phyloP scores from a whole-genome alignment of 2,329 filamentous ascomycete species.

The Xylaria hypoxylon region DNA sequence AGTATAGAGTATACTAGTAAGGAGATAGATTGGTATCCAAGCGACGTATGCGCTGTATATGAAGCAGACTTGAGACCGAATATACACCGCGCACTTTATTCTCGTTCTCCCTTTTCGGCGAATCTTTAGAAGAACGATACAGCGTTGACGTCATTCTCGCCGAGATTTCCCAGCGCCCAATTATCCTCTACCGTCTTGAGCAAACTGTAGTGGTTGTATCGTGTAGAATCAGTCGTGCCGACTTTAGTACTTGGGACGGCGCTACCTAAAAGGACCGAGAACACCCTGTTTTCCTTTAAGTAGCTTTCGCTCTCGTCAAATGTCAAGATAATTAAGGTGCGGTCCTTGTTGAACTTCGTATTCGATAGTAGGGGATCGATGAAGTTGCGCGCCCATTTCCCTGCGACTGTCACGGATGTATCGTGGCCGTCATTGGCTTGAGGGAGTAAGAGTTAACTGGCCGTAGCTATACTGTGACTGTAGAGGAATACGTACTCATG shows the following conservation, averaged over 20 bases:
- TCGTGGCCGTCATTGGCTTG: conserved; percentile 49
- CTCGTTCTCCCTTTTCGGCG: background rate
- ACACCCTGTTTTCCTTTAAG: conserved; percentile 43
- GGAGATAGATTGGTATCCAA: conserved; percentile 2
- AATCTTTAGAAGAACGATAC: conserved; percentile 32
- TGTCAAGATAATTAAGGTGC: conserved; percentile 48
- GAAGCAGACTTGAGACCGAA: conserved; percentile 24
- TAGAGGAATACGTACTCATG: conserved; percentile 51
- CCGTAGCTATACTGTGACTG: background rate
- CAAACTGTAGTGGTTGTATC: conserved; percentile 48
- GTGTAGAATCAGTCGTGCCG: conserved; percentile 44
- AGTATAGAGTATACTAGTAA: background rate
- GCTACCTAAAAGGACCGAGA: conserved; percentile 45
- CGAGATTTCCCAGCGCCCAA: conserved; percentile 46
- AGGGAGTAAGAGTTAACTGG: conserved; percentile 9
- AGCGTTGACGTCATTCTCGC: conserved; percentile 41
- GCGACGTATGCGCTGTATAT: conserved; percentile 21
- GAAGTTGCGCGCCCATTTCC: conserved; percentile 47
- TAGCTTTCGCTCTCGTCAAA: conserved; percentile 49
- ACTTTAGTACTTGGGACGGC: conserved; percentile 42
- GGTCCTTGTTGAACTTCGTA: conserved; percentile 53
- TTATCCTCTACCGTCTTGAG: conserved; percentile 48
- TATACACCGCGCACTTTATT: conserved; percentile 9
- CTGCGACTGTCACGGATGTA: conserved; percentile 46
- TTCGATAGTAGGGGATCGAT: conserved; percentile 46